These are phyloP conservation scores for Tricladium varicosporioides DNA, from an alignment of 2,329 filamentous ascomycete genomes.

Conservation along the genomic window DNA sequence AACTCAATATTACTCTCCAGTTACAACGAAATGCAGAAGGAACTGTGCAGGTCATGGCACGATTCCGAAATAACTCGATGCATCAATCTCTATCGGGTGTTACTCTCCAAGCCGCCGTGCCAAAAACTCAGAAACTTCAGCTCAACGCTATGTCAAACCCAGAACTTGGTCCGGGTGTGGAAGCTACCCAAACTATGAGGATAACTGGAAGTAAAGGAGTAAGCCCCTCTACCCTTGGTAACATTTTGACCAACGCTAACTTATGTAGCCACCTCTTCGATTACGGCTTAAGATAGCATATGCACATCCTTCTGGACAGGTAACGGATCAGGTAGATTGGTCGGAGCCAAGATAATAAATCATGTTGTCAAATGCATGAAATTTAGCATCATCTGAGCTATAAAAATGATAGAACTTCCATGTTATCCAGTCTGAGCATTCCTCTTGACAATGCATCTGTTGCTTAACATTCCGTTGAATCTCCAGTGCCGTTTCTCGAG, in stretches of 20 bases:
- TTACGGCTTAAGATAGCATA: slow-evolving; percentile 85
- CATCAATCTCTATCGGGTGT: slow-evolving; percentile 68
- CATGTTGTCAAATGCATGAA: neutral
- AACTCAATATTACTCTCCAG: slow-evolving; percentile 75
- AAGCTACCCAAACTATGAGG: slow-evolving; percentile 89
- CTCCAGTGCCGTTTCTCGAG: too few species aligned
- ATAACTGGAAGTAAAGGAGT: slow-evolving; percentile 84
- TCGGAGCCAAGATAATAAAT: slow-evolving; percentile 63
- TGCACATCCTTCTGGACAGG: slow-evolving; percentile 65
- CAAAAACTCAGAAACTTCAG: slow-evolving; percentile 93
- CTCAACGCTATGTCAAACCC: slow-evolving; percentile 83
- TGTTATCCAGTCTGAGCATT: too few species aligned
- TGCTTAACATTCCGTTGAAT: too few species aligned
- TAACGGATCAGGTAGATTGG: slow-evolving; percentile 97
- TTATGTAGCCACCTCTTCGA: slow-evolving; percentile 67
- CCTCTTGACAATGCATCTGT: too few species aligned
- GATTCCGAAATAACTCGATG: slow-evolving; percentile 75
- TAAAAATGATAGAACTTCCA: too few species aligned
- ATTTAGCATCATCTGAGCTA: neutral
- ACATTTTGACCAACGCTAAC: slow-evolving; percentile 11
- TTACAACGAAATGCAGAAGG: slow-evolving; percentile 80
- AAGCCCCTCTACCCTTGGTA: slow-evolving; percentile 47
- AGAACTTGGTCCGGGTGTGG: slow-evolving; percentile 72
- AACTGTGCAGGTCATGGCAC: slow-evolving; percentile 76
- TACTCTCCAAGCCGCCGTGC: slow-evolving; percentile 89